Base-by-base conservation (phyloP, 148 eudicot genomes). In the Oxyria digyna region DNA sequence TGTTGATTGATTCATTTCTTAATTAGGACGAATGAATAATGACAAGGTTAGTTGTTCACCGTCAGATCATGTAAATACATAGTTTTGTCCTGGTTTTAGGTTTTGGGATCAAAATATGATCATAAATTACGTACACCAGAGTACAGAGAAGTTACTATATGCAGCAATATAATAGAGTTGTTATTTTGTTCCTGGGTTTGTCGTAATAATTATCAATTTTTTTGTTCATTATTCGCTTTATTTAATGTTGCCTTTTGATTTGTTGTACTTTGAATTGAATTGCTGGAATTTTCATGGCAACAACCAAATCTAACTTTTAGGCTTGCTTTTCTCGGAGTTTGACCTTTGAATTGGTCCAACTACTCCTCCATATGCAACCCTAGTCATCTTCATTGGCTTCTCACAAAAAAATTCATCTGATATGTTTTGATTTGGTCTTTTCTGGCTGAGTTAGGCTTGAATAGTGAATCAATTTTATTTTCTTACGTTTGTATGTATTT, bases 291-390 rank as follows among this genome's bases (percentile, higher is more conserved):
- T 46, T 46, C 52, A 4, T n/a, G 52, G 52, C 23, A 46, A 46
- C 52, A 46, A 29, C 35, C 37, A 27, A 57, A 27, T 57, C 64
- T 0, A 2, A 33, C 64, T 57, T 57, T 54, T 23, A 2, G 62
- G 31, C 29, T 23, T 54, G 26, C 33, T 13, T 57, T 57, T 57
- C 35, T 13, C n/a, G 4, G 27, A 13, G 35, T 57, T 59, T 59
- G 65, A 29, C 65, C 65, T 59, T 59, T 59, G 65, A 59, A 59
- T 27, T 0, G 15, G 37, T 27, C 65, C 65, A 29, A 59, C 65
- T 1, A 29, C 65, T 29, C n/a, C 65, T 29, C n/a, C 38, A 3
- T 59, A 6, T 6, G 18, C 20, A 59, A 38, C 63, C 33, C n/a
- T 4, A 9, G 62, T 23, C 23, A 10, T 3, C 24, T 24, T 11